Conservation (phyloP, 1,139 yeast genomes). For the Geotrichum candidum region DNA sequence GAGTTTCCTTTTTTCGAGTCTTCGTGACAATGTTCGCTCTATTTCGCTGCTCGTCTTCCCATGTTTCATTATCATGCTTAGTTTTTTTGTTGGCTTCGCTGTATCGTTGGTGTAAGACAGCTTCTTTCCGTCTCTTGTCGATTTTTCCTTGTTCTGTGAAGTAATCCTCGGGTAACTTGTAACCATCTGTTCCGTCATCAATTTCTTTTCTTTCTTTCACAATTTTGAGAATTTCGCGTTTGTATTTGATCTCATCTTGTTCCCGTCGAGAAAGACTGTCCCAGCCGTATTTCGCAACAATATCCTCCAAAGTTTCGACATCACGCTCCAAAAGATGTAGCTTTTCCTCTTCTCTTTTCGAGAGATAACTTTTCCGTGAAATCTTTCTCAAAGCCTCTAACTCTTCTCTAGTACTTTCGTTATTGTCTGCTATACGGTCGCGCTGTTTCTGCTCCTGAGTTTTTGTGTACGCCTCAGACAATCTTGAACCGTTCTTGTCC, state of each 20-base stretch:
- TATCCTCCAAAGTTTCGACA: conserved; percentile 44
- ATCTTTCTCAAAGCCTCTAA: conserved; percentile 38
- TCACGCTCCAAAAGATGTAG: conserved; percentile 44
- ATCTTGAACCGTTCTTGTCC: conserved; percentile 21
- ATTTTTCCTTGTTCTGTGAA: conserved; percentile 47
- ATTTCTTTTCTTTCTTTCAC: conserved; percentile 40
- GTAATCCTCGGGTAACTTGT: conserved; percentile 54
- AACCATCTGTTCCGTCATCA: conserved; percentile 37
- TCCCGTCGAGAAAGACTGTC: conserved; percentile 45
- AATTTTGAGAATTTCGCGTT: conserved; percentile 42
- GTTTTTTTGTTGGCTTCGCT: conserved; percentile 21
- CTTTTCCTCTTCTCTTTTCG: conserved; percentile 45
- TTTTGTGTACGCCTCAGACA: conserved; percentile 9
- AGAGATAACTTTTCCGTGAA: conserved; percentile 47
- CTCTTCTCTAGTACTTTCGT: conserved; percentile 25
- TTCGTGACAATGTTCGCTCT: conserved; percentile 37
- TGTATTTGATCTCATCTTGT: conserved; percentile 47
- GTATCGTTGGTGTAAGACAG: conserved; percentile 36
- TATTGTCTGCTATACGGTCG: conserved; percentile 23
- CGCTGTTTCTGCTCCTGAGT: conserved; percentile 17
- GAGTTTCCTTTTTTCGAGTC: conserved; percentile 19
- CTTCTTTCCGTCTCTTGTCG: conserved; percentile 48
- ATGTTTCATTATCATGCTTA: conserved; percentile 41
- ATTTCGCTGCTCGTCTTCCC: conserved; percentile 62
- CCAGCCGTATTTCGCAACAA: conserved; percentile 46